phyloP scores from a whole-genome alignment of 2,329 filamentous ascomycete species.

The Trichoderma endophyticum region DNA sequence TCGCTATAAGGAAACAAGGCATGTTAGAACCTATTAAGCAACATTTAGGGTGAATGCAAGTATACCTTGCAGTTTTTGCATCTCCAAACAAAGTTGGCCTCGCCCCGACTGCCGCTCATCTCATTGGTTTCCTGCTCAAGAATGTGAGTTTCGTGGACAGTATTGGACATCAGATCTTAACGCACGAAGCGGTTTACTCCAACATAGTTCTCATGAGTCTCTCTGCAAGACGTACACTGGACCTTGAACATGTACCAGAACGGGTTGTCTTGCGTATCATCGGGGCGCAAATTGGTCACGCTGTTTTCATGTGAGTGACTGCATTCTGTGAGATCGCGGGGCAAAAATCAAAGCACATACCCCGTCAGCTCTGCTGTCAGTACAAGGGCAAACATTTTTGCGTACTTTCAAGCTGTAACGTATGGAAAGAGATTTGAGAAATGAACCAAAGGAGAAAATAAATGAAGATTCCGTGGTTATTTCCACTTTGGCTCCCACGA shows the following conservation, averaged over 20 bases:
- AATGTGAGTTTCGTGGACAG: constrained; percentile 15
- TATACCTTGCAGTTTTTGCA: constrained; percentile 95
- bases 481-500: not conserved
- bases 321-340: not conserved
- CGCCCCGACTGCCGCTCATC: constrained; percentile 86
- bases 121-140: constrained; percentile 75
- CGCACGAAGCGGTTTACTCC: constrained; percentile 84
- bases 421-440: not conserved
- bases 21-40: not conserved
- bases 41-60: not conserved
- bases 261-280: constrained; percentile 74
- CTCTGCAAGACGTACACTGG: constrained; percentile 95
- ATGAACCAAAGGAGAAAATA: not conserved
- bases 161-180: constrained; percentile 16
- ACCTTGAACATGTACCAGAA: constrained; percentile 99
- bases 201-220: constrained; percentile 82
- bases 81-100: constrained; percentile 99
- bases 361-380: constrained; percentile 68
- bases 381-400: constrained; percentile 61
- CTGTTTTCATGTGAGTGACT: constrained; percentile 44
- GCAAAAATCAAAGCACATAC: constrained; percentile 41
- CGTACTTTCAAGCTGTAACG: not conserved
- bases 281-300: constrained; percentile 83
- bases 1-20: constrained; percentile 48
- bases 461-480: not conserved